Evolutionary conservation across 257 asterid species (phyloP), one percentile per base, ranked within the genome.

Genomic region (Coffea canephora): DNA sequence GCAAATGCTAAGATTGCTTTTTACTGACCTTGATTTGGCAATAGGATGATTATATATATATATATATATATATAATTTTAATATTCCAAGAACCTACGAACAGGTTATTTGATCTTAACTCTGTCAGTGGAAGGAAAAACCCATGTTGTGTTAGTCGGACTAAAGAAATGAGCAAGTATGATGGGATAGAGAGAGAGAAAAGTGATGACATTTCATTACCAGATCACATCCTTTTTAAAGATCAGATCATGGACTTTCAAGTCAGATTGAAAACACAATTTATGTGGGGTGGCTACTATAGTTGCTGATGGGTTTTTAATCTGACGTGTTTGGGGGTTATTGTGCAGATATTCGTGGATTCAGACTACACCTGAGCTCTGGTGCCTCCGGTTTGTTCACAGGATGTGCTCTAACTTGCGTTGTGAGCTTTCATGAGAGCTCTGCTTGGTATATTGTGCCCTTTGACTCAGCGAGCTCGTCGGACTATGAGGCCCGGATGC

Each of bases 331-430:
- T 68, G 34, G 39, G 54, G 75, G 59, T 18, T 43, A 18, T 67
- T 43, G 8, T 74, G 52, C 81, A 83, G 86, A 69, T 83, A 34
- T 83, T 83, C 34, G 83, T 83, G 55, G 86, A 83, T 75, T 79
- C 81, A 69, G 83, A 69, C 75, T 69, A 52, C 61, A 36, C 19
- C 19, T 55, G 25, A 3, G 62, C 61, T 27, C 34, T n/a, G 48
- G 31, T 55, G 34, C 27, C 78, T 34, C 27, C 68, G n/a, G 57
- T 49, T n/a, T 18, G 27, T 16, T 21, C 67, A 54, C 36, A 23
- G 52, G 6, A 41, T 8, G 52, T 49, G n/a, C 36, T 57, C 9
- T 57, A 5, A 48, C 1, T n/a, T 21, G 10, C 45, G 25, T 36
- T 10, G n/a, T 36, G 34, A 31, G 3, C 49, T 25, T 27, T 57